A percentile compares a stretch with the other conserved stretches of the same genome.
Conservation (phyloP, 2,329 filamentous ascomycete genomes). For the Talaromyces funiculosus region DNA sequence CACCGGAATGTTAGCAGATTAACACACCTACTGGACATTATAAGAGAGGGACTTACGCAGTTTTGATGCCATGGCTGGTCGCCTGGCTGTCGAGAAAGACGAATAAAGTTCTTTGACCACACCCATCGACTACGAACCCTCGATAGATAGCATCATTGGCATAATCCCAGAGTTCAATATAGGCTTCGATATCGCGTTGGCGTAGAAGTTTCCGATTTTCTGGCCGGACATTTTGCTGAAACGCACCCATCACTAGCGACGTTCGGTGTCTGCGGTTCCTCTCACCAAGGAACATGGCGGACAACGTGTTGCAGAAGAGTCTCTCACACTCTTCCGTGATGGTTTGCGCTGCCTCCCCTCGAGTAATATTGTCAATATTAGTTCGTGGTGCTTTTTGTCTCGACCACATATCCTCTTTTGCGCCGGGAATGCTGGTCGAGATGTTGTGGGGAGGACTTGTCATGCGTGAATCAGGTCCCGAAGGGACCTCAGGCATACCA, state of each 20-base stretch:
- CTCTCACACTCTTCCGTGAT: slow-evolving; percentile 99
- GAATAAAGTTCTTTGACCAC: slow-evolving; percentile 69
- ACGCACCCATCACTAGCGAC: slow-evolving; percentile 83
- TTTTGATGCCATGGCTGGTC: slow-evolving; percentile 73
- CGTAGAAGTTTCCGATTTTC: slow-evolving; percentile 16
- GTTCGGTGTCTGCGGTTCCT: slow-evolving; percentile 68
- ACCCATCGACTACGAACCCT: slow-evolving; percentile 71
- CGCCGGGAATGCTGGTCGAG: slow-evolving; percentile 54
- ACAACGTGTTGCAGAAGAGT: slow-evolving; percentile 97
- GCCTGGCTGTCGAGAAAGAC: slow-evolving; percentile 77
- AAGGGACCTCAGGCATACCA: slow-evolving; percentile 93
- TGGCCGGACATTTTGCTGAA: slow-evolving; percentile 26
- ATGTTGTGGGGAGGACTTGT: slow-evolving; percentile 79
- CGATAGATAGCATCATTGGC: slow-evolving; percentile 76
- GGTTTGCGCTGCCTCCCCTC: slow-evolving; percentile 89
- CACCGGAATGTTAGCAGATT: slow-evolving; percentile 17
- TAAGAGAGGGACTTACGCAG: slow-evolving; percentile 62
- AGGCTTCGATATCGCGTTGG: slow-evolving; percentile 26
- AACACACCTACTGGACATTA: not conserved
- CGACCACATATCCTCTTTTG: slow-evolving; percentile 50
- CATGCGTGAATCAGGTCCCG: slow-evolving; percentile 77
- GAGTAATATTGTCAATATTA: slow-evolving; percentile 19
- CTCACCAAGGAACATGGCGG: slow-evolving; percentile 93
- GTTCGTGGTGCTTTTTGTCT: slow-evolving; percentile 35
- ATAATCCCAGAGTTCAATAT: slow-evolving; percentile 60